Evolutionary conservation across 345 rosid species (phyloP).

Genomic region (Eucalyptus erythrocorys): DNA sequence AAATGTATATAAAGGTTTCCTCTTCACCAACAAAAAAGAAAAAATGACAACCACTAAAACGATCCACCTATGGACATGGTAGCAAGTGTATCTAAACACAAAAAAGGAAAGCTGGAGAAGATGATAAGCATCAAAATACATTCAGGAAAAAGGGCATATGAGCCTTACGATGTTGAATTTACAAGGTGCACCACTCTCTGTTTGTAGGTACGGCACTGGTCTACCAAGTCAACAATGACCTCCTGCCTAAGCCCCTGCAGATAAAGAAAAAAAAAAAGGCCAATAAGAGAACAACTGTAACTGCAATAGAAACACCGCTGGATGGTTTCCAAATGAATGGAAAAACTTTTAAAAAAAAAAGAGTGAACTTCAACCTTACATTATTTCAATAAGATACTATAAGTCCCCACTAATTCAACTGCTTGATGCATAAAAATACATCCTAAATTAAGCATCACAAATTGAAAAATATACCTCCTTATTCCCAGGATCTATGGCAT

Average conservation of each 20-base stretch:
- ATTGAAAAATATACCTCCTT: conserved; percentile 45
- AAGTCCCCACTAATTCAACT: background rate
- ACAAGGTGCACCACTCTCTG: conserved; percentile 98
- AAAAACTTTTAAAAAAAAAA: background rate
- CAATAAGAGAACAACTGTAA: background rate
- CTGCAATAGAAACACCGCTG: background rate
- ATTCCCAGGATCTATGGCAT: conserved; percentile 81
- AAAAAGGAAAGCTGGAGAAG: background rate
- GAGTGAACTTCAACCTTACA: background rate
- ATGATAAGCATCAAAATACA: background rate
- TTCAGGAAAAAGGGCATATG: background rate
- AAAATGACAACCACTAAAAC: background rate
- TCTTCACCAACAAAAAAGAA: background rate
- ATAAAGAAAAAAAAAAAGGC: background rate
- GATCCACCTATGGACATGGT: background rate
- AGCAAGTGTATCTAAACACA: background rate
- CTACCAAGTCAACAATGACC: conserved; percentile 94
- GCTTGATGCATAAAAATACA: background rate
- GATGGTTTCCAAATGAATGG: background rate
- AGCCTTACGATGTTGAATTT: conserved; percentile 85
- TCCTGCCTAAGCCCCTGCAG: conserved; percentile 88
- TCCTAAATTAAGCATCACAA: background rate
- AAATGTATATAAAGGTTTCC: background rate
- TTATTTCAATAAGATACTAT: background rate
- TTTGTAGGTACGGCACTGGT: conserved; percentile 92